Evolutionary conservation across 176 grass and related monocot genomes (phyloP).

Genomic region (Zoysia pacifica): DNA sequence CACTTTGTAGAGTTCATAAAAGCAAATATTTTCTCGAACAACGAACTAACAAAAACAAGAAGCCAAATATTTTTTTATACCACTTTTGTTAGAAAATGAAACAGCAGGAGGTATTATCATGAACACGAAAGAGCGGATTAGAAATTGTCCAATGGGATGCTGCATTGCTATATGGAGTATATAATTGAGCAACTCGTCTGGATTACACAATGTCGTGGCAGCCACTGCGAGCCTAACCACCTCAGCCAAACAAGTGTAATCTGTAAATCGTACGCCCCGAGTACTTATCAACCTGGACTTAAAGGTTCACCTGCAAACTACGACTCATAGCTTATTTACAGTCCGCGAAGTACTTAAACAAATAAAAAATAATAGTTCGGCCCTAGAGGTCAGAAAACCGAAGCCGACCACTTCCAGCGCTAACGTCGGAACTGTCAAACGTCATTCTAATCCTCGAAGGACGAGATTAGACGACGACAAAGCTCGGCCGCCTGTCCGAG

Average conservation of each 20-base stretch:
- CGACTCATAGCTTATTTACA: no score
- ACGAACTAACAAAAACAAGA: not conserved
- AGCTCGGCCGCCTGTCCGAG: no score
- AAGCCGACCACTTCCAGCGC: no score
- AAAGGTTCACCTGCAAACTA: no score
- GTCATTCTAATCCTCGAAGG: no score
- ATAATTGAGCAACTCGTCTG: not conserved
- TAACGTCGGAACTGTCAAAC: no score
- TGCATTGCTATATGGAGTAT: not conserved
- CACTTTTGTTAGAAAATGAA: not conserved
- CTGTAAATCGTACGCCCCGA: not conserved
- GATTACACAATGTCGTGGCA: not conserved
- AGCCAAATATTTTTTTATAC: not conserved
- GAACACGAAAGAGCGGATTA: not conserved
- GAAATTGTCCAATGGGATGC: not conserved
- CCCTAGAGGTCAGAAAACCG: no score
- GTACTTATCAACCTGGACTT: no score
- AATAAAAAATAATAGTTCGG: no score
- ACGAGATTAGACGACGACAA: no score
- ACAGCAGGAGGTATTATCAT: not conserved
- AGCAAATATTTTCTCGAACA: not conserved
- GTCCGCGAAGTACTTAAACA: no score
- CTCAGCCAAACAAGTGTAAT: conserved; percentile 5
- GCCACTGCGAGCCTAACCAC: conserved; percentile 21
- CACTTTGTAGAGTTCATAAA: not conserved